Base-by-base conservation (phyloP, 495 filamentous ascomycete genomes). In the Achaetomiella virescens region DNA sequence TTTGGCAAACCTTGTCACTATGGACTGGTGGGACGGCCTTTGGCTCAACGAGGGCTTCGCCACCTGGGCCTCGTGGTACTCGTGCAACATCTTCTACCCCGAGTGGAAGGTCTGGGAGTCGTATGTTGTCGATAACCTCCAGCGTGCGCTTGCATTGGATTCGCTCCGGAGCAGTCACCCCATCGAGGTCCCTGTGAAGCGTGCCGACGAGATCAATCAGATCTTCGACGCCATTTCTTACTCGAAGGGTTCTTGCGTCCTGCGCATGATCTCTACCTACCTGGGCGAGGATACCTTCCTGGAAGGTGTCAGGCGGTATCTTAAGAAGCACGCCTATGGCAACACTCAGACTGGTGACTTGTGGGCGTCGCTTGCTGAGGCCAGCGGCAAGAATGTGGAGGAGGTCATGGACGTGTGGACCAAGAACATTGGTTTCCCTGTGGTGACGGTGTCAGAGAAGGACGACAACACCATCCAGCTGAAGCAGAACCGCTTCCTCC, bases 21-120 rank as follows among this genome's bases (percentile, higher is more conserved):
- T 98, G 93, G 92, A 97, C 70, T 98, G 93, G 81, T 98, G 93
- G 93, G 91, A 97, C 72, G 92, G 90, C 29, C 75, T 98, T 27
- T 98, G 93, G 93, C 84, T 98, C 56, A 97, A 97, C 69, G 93
- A 98, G 72, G 92, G 92, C 22, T 97, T 97, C 68, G 93, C 93
- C 29, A 97, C 93, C 22, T 98, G 93, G 95, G 75, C 70, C 64
- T 75, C 72, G 15, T 82, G 82, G 85, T 86, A 85, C 71, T 85
- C 87, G 24, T 86, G 83, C 77, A 87, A 89, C 67, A 73, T 77
- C 55, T 95, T 98, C 78, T 97, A 91, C 74, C 93, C 92, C 3
- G 91, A 97, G 67, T 97, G 93, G 92, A 96, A 96, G 73, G 90
- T 97, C n/a, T 97, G 93, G 93, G 83, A 96, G 71, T 83, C 80